A percentile compares a stretch with the other conserved stretches of the same genome.
phyloP scores from a whole-genome alignment of 2,329 filamentous ascomycete genomes.

The Cytospora piceicola region DNA sequence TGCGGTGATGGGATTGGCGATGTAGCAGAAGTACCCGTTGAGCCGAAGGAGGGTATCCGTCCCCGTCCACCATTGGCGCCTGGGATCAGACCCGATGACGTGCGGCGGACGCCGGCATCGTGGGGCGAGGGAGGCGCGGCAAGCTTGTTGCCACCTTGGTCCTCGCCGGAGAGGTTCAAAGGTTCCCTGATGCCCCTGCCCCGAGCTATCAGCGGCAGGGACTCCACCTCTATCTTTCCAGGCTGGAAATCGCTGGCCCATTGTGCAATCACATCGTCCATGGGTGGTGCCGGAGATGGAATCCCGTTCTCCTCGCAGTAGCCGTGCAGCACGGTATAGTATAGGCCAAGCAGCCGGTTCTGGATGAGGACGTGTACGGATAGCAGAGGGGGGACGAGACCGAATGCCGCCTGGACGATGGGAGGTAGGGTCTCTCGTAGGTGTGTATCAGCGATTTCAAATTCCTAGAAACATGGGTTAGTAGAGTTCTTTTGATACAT shows the following conservation, averaged over 20 bases:
- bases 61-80: slow-evolving; percentile 36
- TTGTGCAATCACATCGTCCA: slow-evolving; percentile 69
- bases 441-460: slow-evolving; percentile 74
- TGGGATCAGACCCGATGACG: slow-evolving; percentile 50
- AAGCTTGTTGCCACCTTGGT: slow-evolving; percentile 35
- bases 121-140: slow-evolving; percentile 29
- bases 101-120: slow-evolving; percentile 45
- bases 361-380: slow-evolving; percentile 74
- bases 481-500: slow-evolving; percentile 12
- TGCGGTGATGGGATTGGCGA: slow-evolving; percentile 35
- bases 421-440: slow-evolving; percentile 72
- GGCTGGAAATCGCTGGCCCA: slow-evolving; percentile 69
- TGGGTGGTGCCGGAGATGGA: slow-evolving; percentile 71
- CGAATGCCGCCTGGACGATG: slow-evolving; percentile 71
- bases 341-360: slow-evolving; percentile 74
- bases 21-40: slow-evolving; percentile 24
- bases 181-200: slow-evolving; percentile 67
- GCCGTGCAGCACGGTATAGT: slow-evolving; percentile 76
- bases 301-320: slow-evolving; percentile 72
- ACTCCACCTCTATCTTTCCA: slow-evolving; percentile 68
- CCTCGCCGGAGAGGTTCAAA: slow-evolving; percentile 43
- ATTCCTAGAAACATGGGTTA: slow-evolving; percentile 55
- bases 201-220: slow-evolving; percentile 63
- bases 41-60: slow-evolving; percentile 43
- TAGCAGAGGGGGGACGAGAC: slow-evolving; percentile 73